These are phyloP conservation scores for Abrus precatorius DNA, from an alignment of 306 rosid species.

Conservation along the genomic window DNA sequence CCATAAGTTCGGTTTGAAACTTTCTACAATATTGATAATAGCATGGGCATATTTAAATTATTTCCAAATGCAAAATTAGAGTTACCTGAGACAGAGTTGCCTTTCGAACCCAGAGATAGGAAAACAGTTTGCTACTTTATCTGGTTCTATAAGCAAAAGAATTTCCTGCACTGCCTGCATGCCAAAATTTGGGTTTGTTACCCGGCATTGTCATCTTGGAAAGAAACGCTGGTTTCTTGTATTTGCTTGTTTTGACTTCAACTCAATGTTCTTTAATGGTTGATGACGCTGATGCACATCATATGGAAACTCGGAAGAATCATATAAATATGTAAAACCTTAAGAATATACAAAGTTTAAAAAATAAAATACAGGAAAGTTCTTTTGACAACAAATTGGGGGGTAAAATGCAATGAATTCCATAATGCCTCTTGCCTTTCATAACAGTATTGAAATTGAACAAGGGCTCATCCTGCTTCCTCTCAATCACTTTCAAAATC, in stretches of 20 bases:
- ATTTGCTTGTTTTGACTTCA: background rate
- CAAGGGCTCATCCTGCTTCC: background rate
- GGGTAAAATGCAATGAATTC: conserved; percentile 23
- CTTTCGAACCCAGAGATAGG: background rate
- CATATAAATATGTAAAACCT: background rate
- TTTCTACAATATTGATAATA: background rate
- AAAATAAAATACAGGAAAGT: conserved; percentile 22
- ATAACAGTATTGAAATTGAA: conserved; percentile 12
- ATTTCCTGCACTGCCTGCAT: background rate
- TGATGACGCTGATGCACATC: conserved; percentile 7
- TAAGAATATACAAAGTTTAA: conserved; percentile 7
- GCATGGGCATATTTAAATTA: background rate
- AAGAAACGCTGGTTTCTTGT: background rate
- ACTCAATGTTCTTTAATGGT: background rate
- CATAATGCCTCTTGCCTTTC: conserved; percentile 38
- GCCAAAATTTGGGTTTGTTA: background rate
- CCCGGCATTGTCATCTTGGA: background rate
- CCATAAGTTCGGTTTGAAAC: background rate
- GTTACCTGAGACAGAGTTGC: background rate
- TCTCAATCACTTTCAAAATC: conserved; percentile 88
- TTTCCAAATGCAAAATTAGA: background rate
- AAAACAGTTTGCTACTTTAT: background rate
- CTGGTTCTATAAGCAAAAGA: background rate
- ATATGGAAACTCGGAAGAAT: conserved; percentile 6
- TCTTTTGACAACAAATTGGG: conserved; percentile 28